Percentiles rank a stretch among this genome's conserved stretches.
Evolutionary conservation across 1,284 basidiomycete genomes (phyloP).

Genomic region (Tilletia horrida): DNA sequence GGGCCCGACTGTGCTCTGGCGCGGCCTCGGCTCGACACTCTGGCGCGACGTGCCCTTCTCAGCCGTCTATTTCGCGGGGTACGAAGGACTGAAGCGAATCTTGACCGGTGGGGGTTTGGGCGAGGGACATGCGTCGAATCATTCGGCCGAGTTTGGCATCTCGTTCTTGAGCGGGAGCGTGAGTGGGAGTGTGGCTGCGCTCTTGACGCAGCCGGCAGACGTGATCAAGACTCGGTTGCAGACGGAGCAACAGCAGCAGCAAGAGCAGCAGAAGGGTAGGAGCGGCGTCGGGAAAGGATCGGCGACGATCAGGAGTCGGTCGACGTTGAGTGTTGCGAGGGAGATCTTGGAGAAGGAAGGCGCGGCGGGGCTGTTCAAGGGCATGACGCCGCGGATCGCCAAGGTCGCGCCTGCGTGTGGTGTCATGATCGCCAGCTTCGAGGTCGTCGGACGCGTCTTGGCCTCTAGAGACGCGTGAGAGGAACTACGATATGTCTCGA

Average conservation of each 20-base stretch:
- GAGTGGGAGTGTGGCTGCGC: constrained; percentile 65
- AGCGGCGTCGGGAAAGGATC: constrained; percentile 41
- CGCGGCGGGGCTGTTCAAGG: constrained; percentile 72
- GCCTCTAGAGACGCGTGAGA: background rate
- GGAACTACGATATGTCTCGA: no score
- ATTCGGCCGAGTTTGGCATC: constrained; percentile 69
- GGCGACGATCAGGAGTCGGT: constrained; percentile 49
- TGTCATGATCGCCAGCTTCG: constrained; percentile 92
- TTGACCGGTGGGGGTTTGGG: constrained; percentile 55
- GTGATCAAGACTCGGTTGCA: constrained; percentile 92
- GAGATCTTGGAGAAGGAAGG: constrained; percentile 79
- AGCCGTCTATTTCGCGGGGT: constrained; percentile 75
- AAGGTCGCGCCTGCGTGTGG: constrained; percentile 99
- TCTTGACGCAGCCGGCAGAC: constrained; percentile 91
- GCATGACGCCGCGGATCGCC: constrained; percentile 78
- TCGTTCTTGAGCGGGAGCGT: constrained; percentile 76
- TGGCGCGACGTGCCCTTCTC: constrained; percentile 98
- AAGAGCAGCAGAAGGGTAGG: no score
- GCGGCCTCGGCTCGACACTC: constrained; percentile 83
- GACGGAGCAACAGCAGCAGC: constrained; percentile 20
- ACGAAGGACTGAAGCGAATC: constrained; percentile 55
- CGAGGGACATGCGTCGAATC: constrained; percentile 54
- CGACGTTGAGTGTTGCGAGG: constrained; percentile 64
- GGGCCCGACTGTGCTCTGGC: constrained; percentile 75
- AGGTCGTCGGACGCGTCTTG: constrained; percentile 61